phyloP scores from a whole-genome alignment of 345 rosid species.

The Lepidium aucheri region DNA sequence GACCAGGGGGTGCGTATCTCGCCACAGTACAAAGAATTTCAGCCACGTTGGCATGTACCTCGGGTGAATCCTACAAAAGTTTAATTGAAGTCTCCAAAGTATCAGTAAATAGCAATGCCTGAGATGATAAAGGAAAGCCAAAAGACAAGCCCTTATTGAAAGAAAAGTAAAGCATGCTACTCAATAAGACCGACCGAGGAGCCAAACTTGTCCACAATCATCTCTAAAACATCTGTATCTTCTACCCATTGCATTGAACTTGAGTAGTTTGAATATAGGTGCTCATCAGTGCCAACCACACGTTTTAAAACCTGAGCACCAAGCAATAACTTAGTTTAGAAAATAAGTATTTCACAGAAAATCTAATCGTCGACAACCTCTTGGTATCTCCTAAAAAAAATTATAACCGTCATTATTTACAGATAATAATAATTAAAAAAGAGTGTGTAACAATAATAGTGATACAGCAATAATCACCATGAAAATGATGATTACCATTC shows the following conservation, averaged over 20 bases:
- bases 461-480: neutral
- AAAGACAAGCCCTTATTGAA: neutral
- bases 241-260: conserved; percentile 87
- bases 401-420: neutral
- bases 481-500: neutral
- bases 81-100: neutral
- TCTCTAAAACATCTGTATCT: conserved; percentile 75
- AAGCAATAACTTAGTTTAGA: conserved; percentile 3
- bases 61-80: conserved; percentile 62
- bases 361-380: neutral
- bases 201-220: conserved; percentile 88
- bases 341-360: neutral
- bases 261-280: conserved; percentile 56
- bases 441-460: neutral
- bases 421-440: neutral
- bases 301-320: conserved; percentile 70
- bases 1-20: conserved; percentile 75
- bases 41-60: conserved; percentile 94
- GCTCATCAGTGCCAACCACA: conserved; percentile 85
- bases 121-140: neutral
- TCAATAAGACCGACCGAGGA: conserved; percentile 59
- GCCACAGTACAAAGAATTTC: conserved; percentile 84
- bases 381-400: neutral
- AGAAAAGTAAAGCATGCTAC: neutral
- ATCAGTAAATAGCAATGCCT: neutral